Conservation (phyloP, 2,329 filamentous ascomycete species). For the Microdochium trichocladiopsis region DNA sequence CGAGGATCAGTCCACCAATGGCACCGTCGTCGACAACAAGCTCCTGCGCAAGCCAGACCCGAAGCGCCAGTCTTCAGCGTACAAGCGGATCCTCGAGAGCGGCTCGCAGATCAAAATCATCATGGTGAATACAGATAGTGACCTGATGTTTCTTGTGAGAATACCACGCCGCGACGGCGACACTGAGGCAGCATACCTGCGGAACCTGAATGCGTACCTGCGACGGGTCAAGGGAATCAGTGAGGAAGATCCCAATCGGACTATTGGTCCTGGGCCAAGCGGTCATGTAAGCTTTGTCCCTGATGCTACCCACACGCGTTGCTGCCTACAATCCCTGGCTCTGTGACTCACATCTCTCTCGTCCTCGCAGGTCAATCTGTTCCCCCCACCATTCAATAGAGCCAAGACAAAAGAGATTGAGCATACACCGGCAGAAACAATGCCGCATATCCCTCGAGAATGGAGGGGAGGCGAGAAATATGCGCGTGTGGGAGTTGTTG, state of each 20-base stretch:
- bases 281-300: conserved; percentile 32
- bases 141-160: conserved; percentile 78
- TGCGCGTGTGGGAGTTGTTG: conserved; percentile 74
- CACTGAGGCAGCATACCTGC: conserved; percentile 57
- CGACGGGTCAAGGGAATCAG: conserved; percentile 21
- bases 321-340: background rate
- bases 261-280: conserved; percentile 37
- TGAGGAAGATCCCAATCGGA: conserved; percentile 27
- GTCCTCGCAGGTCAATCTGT: conserved; percentile 18
- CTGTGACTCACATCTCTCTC: conserved; percentile 6
- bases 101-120: conserved; percentile 69
- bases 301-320: background rate
- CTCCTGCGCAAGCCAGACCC: conserved; percentile 45
- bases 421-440: conserved; percentile 20
- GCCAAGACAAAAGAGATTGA: conserved; percentile 2
- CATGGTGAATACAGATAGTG: conserved; percentile 40
- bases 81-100: conserved; percentile 58
- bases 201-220: conserved; percentile 65
- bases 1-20: conserved; percentile 92
- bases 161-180: conserved; percentile 69
- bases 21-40: conserved; percentile 74
- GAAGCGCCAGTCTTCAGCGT: conserved; percentile 24
- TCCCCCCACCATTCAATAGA: conserved; percentile 9
- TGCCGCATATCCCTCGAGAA: conserved; percentile 42
- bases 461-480: conserved; percentile 84